Conservation (phyloP, 2,329 filamentous ascomycete species). For the Fusarium caatingaense region DNA sequence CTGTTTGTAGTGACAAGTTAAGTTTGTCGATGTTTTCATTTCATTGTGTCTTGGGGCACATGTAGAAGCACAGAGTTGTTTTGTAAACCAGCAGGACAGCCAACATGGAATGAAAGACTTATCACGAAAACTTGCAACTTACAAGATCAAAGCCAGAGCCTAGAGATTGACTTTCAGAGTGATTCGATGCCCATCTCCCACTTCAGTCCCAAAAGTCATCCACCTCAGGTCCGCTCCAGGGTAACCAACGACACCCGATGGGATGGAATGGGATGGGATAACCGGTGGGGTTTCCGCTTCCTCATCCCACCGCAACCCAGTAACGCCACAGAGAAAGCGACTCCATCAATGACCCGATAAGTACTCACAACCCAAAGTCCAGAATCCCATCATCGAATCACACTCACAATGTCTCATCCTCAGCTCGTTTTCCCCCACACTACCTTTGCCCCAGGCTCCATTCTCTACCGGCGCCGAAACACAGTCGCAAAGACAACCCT, state of each 20-base stretch:
- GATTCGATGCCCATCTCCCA: not conserved
- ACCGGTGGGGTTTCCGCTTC: constrained; percentile 1
- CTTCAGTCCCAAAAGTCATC: no score
- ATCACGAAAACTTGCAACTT: not conserved
- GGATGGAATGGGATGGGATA: not conserved
- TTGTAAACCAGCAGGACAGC: no score
- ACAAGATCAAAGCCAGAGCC: no score
- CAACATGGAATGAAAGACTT: not conserved
- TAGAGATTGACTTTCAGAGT: not conserved
- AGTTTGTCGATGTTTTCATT: no score
- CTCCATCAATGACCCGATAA: not conserved
- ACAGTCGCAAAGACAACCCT: constrained; percentile 22
- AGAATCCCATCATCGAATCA: not conserved
- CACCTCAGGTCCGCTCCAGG: not conserved
- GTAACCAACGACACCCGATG: not conserved
- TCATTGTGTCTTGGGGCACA: no score
- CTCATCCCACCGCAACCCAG: constrained; percentile 6
- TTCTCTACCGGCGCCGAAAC: not conserved
- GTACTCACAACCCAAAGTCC: not conserved
- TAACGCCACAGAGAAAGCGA: not conserved
- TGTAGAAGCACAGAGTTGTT: rapidly evolving
- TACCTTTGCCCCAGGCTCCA: not conserved
- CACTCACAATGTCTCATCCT: constrained; percentile 26
- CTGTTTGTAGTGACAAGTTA: no score
- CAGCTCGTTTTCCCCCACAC: constrained; percentile 26